Conservation (phyloP, 2,329 filamentous ascomycete genomes). For the Neofusicoccum sp. region DNA sequence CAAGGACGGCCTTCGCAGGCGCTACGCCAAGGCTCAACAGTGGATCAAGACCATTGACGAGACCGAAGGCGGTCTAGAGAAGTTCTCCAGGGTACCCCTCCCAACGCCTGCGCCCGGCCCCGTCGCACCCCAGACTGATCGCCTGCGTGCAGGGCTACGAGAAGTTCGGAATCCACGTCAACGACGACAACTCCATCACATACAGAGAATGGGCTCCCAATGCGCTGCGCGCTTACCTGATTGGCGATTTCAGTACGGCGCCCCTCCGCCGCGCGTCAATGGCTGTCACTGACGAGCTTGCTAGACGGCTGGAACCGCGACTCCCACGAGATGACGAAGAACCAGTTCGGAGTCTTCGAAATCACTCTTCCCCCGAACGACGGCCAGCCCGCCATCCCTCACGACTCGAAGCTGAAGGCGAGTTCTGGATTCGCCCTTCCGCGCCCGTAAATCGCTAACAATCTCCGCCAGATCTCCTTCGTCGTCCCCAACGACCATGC, state of each 20-base stretch:
- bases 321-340: constrained; percentile 83
- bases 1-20: constrained; percentile 69
- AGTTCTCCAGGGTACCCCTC: constrained; percentile 72
- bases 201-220: constrained; percentile 98
- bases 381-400: constrained; percentile 76
- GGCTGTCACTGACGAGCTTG: constrained; percentile 11
- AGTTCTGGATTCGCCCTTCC: background rate
- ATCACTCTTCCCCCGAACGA: constrained; percentile 70
- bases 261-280: background rate
- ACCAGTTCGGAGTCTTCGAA: constrained; percentile 83
- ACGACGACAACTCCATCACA: constrained; percentile 76
- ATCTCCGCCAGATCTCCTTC: constrained; percentile 68
- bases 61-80: constrained; percentile 83
- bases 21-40: constrained; percentile 75
- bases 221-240: constrained; percentile 76
- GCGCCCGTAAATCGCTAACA: constrained; percentile 18
- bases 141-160: constrained; percentile 67
- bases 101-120: background rate
- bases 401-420: constrained; percentile 96
- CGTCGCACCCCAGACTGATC: background rate
- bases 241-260: constrained; percentile 86
- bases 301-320: constrained; percentile 78
- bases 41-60: constrained; percentile 86
- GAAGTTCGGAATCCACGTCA: constrained; percentile 79
- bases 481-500: constrained; percentile 71